Base-by-base conservation (phyloP, 306 rosid species). In the Casuarina glauca region DNA sequence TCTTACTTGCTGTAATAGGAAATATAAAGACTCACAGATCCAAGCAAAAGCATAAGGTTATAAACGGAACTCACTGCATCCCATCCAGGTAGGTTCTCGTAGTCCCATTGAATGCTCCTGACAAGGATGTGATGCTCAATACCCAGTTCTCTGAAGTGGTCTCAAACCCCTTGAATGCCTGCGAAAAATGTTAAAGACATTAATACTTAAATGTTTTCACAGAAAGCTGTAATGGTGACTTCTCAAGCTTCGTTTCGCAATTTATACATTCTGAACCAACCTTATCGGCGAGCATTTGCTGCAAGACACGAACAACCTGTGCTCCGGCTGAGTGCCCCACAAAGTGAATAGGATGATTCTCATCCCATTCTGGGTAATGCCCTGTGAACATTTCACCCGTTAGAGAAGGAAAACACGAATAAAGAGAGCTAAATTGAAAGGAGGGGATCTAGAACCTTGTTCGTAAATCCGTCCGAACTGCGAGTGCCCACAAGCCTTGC, bases 321-420 rank as follows among this genome's bases (percentile, higher is more conserved):
- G 98, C 99, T 51, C 99, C 99, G 1, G 98, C 92, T 0, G 99
- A 96, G 78, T 93, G 98, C 12, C 98, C 99, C 36, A 96, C 99
- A 70, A 96, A 96, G 82, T 96, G 98, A 74, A 96, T 76, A 53
- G 98, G 97, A 74, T 93, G 98, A 75, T 96, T 96, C 72, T 93
- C 99, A 77, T 93, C 97, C 99, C 99, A 96, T 75, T 96, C 96
- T 53, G 98, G 93, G 84, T 91, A 96, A 74, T 96, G 88, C 51
- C 99, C 99, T 93, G 89, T 41, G 49, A 17, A 61, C 83, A 57
- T 62, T 73, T 20, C 69, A 83, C 66, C 0, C 50, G 53, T 67
- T 62, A 38, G 52, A 16, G 64, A 5, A 16, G 16, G 75, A 64
- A 68, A 3, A 13, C 45, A 61, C 72, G 11, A 79, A 43, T 3